phyloP scores from a whole-genome alignment of 1,284 basidiomycete genomes.

The Thecaphora thlaspeos region DNA sequence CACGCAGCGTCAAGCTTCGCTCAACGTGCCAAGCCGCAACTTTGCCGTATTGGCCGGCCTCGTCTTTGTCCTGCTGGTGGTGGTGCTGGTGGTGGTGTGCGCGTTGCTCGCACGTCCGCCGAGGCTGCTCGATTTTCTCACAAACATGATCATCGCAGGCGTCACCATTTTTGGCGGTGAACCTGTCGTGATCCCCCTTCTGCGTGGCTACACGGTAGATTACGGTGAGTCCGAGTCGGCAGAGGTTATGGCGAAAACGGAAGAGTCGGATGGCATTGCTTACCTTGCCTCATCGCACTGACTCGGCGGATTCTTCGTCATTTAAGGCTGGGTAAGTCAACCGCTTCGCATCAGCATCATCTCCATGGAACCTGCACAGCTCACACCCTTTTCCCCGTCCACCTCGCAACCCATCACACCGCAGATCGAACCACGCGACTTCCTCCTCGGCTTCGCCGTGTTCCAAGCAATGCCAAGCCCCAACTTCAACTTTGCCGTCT shows the following conservation, averaged over 20 bases:
- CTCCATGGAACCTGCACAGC: no score
- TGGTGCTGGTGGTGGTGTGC: slow-evolving; percentile 57
- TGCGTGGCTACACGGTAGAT: slow-evolving; percentile 65
- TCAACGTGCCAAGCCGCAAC: slow-evolving; percentile 6
- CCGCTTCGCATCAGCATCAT: no score
- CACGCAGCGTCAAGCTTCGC: slow-evolving; percentile 4
- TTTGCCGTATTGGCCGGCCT: slow-evolving; percentile 46
- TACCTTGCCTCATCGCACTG: no score
- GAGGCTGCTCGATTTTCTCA: slow-evolving; percentile 59
- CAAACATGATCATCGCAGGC: slow-evolving; percentile 62
- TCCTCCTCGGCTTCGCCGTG: slow-evolving; percentile 66
- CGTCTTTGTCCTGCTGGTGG: slow-evolving; percentile 49
- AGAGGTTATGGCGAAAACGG: no score
- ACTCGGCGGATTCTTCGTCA: no score
- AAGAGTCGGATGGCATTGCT: no score
- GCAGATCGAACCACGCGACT: slow-evolving; percentile 64
- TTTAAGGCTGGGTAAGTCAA: slow-evolving; percentile 5
- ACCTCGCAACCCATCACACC: no score
- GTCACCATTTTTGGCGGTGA: slow-evolving; percentile 67
- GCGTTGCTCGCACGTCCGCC: slow-evolving; percentile 52
- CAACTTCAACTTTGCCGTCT: slow-evolving; percentile 67
- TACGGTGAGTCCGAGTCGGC: no score
- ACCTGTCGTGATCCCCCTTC: slow-evolving; percentile 66
- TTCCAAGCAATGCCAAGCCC: slow-evolving; percentile 62
- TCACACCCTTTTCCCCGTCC: no score